Percentiles rank a stretch among this genome's conserved stretches.
These are phyloP conservation scores for Alternaria sp. DNA, from an alignment of 2,329 filamentous ascomycete genomes.

Conservation along the genomic window DNA sequence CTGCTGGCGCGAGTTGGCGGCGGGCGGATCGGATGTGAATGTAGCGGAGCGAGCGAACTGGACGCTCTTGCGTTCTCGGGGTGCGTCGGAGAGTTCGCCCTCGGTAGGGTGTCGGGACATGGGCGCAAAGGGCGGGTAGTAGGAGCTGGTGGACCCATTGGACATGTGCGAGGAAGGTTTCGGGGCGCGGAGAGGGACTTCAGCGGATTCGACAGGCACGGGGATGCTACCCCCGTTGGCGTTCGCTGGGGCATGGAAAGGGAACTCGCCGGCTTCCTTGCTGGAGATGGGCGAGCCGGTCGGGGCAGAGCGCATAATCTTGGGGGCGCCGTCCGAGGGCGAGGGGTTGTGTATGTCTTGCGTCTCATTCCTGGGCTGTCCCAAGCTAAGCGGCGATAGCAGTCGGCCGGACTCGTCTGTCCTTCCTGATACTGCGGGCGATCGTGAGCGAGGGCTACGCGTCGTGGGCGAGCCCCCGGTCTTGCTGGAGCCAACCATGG, in stretches of 20 bases:
- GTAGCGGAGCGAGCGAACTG: conserved; percentile 68
- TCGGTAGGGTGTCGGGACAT: conserved; percentile 42
- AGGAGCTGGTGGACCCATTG: conserved; percentile 30
- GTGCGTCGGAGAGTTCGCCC: conserved; percentile 38
- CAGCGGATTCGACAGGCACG: conserved; percentile 21
- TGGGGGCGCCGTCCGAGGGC: conserved; percentile 31
- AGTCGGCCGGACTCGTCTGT: conserved; percentile 22
- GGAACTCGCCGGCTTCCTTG: conserved; percentile 45
- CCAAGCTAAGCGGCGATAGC: conserved; percentile 35
- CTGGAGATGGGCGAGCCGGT: conserved; percentile 36
- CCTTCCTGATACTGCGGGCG: conserved; percentile 24
- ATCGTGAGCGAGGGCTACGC: conserved; percentile 28
- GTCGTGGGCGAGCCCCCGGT: conserved; percentile 36
- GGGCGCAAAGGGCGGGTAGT: conserved; percentile 40
- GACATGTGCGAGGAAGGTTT: conserved; percentile 28
- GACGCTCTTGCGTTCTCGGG: conserved; percentile 67
- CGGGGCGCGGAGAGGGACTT: conserved; percentile 20
- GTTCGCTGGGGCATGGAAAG: conserved; percentile 36
- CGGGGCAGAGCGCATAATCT: conserved; percentile 38
- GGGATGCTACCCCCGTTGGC: conserved; percentile 26
- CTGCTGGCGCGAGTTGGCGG: conserved; percentile 64
- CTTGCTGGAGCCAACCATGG: conserved; percentile 38
- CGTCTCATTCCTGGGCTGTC: conserved; percentile 24
- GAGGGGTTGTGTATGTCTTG: conserved; percentile 19
- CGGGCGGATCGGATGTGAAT: conserved; percentile 49